These are phyloP conservation scores for Staphylotrichum tortipilum DNA, from an alignment of 495 filamentous ascomycete species.

Conservation along the genomic window DNA sequence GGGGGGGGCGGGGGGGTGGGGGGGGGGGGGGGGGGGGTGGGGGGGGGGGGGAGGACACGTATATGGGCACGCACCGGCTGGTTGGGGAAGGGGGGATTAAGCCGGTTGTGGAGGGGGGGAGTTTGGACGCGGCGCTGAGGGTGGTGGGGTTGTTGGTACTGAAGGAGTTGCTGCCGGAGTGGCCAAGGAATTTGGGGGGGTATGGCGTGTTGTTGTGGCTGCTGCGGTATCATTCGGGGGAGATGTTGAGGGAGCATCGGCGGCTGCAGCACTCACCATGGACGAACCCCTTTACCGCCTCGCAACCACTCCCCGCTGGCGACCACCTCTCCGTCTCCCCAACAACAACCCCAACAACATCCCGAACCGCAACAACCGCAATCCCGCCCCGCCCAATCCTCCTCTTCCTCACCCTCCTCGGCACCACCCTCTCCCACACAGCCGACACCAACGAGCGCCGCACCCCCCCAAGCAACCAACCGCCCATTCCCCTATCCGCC, in stretches of 20 bases:
- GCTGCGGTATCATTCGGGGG: slow-evolving; percentile 8
- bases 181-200: slow-evolving; percentile 21
- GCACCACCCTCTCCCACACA: neutral
- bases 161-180: slow-evolving; percentile 23
- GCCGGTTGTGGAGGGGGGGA: no score
- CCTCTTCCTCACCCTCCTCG: neutral
- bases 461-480: no score
- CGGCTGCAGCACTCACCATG: neutral
- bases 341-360: neutral
- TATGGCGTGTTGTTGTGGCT: slow-evolving; percentile 20
- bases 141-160: slow-evolving; percentile 18
- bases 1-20: no score
- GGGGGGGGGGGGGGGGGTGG: no score
- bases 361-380: neutral
- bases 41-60: no score
- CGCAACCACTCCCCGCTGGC: neutral
- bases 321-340: neutral
- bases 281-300: neutral
- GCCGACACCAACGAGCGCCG: neutral
- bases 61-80: no score
- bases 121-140: no score
- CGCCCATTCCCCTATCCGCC: no score
- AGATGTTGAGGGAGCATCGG: neutral
- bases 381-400: neutral
- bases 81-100: no score